Conservation (phyloP, 805 yeast species). For the Jamesozyma hellenica region DNA sequence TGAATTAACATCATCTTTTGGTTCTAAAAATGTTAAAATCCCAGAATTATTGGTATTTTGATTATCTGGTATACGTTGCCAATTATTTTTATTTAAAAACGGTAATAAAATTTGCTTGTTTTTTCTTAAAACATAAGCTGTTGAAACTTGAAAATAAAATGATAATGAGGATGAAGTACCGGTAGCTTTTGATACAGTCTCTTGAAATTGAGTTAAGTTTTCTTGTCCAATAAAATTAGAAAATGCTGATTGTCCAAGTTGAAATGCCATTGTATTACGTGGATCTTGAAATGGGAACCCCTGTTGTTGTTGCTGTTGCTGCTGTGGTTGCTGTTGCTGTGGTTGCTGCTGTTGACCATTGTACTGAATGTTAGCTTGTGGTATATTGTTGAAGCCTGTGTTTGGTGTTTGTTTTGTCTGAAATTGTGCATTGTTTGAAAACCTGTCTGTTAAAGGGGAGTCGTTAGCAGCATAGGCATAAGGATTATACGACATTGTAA, state of each 20-base stretch:
- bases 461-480: conserved; percentile 29
- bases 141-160: conserved; percentile 86
- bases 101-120: conserved; percentile 72
- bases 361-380: background rate
- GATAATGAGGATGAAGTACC: conserved; percentile 44
- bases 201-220: conserved; percentile 46
- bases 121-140: conserved; percentile 71
- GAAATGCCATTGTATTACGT: conserved; percentile 74
- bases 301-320: conserved; percentile 10
- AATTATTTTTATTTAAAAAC: conserved; percentile 66
- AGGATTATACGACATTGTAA: conserved; percentile 37
- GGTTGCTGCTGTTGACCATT: background rate
- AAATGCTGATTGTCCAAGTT: conserved; percentile 78
- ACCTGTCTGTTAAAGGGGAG: conserved; percentile 8
- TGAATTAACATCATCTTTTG: conserved; percentile 80
- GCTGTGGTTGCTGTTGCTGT: background rate
- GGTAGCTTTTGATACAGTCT: conserved; percentile 36
- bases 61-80: conserved; percentile 51
- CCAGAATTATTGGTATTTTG: conserved; percentile 7
- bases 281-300: conserved; percentile 57
- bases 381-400: background rate
- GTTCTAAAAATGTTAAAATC: conserved; percentile 38
- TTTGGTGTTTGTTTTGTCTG: conserved; percentile 7
- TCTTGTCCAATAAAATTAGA: conserved; percentile 37
- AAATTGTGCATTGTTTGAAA: conserved; percentile 9